These are phyloP conservation scores for Vigna angularis DNA, from an alignment of 306 rosid species.

Conservation along the genomic window DNA sequence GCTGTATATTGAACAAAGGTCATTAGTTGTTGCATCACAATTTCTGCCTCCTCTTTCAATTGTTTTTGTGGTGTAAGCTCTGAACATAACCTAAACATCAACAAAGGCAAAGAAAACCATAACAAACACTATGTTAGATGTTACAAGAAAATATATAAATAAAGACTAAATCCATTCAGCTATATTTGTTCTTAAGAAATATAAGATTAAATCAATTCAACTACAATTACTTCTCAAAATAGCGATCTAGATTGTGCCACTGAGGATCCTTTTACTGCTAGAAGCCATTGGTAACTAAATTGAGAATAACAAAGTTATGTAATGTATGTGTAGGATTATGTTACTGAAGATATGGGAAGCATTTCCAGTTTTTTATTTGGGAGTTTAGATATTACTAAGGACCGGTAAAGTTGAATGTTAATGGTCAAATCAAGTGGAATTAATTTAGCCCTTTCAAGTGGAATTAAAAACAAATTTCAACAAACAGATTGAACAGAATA, in stretches of 20 bases:
- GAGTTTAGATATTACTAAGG: too few species aligned
- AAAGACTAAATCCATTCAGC: not conserved
- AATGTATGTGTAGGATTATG: too few species aligned
- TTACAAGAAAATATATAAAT: constrained; percentile 19
- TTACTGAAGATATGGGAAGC: too few species aligned
- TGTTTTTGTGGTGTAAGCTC: constrained; percentile 82
- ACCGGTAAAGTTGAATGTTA: too few species aligned
- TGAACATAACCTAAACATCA: constrained; percentile 73
- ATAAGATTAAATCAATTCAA: constrained; percentile 39
- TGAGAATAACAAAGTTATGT: too few species aligned
- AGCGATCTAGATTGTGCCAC: constrained; percentile 96
- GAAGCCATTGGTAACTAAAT: too few species aligned
- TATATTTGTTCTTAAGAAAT: not conserved
- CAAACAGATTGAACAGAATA: too few species aligned
- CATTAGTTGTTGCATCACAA: constrained; percentile 87
- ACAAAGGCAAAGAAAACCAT: constrained; percentile 43
- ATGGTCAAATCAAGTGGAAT: too few species aligned
- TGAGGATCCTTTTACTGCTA: too few species aligned
- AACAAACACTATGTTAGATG: constrained; percentile 36
- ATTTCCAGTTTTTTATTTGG: too few species aligned
- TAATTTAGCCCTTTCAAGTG: too few species aligned
- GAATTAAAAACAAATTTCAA: too few species aligned
- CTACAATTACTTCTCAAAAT: constrained; percentile 83
- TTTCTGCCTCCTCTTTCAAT: constrained; percentile 86
- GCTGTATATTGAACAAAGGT: constrained; percentile 86